Base-by-base conservation (phyloP, 2,329 filamentous ascomycete genomes). In the Coniochaeta sp. region DNA sequence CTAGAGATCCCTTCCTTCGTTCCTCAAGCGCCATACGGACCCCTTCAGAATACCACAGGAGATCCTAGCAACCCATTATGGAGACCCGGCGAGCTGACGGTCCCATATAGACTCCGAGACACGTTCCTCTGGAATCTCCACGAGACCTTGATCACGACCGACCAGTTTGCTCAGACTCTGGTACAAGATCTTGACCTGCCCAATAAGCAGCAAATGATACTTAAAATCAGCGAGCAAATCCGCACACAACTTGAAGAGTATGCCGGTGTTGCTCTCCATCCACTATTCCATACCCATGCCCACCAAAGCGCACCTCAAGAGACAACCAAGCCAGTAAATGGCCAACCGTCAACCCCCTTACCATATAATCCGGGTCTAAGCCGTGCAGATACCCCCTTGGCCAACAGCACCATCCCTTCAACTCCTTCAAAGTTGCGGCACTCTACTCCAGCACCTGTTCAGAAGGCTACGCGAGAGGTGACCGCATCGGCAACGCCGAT, bases 41-140 rank as follows among this genome's bases (percentile, higher is more conserved):
- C 87, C 6, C 78, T 83, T 1, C 86, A 86, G 12, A 80, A 83
- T 62, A 85, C 87, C 60, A 79, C 76, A 34, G 83, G 88, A 66
- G 89, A 96, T 69, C 86, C 89, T 62, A 85, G 84, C 6, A 79
- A 90, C 58, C 88, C 91, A 16, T 87, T 92, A 60, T 97, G 96
- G 76, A 88, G 88, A 68, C 81, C 83, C 60, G 89, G 89, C 60
- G 93, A 97, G 63, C 76, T 85, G 63, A 92, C 92, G 16, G 87
- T 92, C 0, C 89, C 91, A 3, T 97, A 92, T 74, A 86, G 95
- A 64, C 80, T 99, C 61, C 92, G 96, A 68, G 95, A 99, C 68
- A 89, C 90, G n/a, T 98, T 99, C 68, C 77, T 97, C 58, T 99
- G 95, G 95, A 99, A 99, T 69, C 81, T 99, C 16, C 93, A 98